Evolutionary conservation across 2,329 filamentous ascomycete genomes (phyloP).

Genomic region (Beauveria sp.): DNA sequence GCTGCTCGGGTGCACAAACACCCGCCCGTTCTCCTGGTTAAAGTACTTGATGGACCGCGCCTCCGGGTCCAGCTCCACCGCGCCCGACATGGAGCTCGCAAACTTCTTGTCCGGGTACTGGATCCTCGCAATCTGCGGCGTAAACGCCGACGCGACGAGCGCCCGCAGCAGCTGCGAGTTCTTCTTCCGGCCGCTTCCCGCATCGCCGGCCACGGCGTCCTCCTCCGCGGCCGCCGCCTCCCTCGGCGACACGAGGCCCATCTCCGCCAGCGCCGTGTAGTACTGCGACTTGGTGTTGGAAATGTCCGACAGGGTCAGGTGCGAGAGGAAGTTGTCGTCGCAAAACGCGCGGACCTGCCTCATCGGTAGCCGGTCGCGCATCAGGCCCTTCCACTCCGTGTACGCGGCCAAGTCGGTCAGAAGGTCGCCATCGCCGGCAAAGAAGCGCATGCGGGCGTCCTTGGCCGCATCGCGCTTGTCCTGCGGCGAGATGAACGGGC

Average conservation of each 20-base stretch:
- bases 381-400: conserved; percentile 69
- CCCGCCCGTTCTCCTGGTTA: conserved; percentile 72
- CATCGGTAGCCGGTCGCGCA: conserved; percentile 47
- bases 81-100: conserved; percentile 74
- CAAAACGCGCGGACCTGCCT: conserved; percentile 70
- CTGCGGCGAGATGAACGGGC: conserved; percentile 77
- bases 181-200: conserved; percentile 16
- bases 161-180: conserved; percentile 54
- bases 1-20: conserved; percentile 88
- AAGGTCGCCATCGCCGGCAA: conserved; percentile 73
- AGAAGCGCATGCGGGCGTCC: conserved; percentile 67
- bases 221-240: conserved; percentile 24
- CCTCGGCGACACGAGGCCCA: conserved; percentile 59
- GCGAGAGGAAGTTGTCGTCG: conserved; percentile 74
- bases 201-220: conserved; percentile 20
- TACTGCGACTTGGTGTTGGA: conserved; percentile 80
- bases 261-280: conserved; percentile 75
- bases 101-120: conserved; percentile 96
- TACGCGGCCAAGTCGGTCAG: conserved; percentile 81
- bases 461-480: conserved; percentile 78
- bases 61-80: conserved; percentile 88
- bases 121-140: conserved; percentile 84
- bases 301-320: conserved; percentile 80
- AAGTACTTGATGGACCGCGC: conserved; percentile 90
- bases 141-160: conserved; percentile 64